phyloP scores from a whole-genome alignment of 192 early-diverging fungal species.

The Podila minutissima region DNA sequence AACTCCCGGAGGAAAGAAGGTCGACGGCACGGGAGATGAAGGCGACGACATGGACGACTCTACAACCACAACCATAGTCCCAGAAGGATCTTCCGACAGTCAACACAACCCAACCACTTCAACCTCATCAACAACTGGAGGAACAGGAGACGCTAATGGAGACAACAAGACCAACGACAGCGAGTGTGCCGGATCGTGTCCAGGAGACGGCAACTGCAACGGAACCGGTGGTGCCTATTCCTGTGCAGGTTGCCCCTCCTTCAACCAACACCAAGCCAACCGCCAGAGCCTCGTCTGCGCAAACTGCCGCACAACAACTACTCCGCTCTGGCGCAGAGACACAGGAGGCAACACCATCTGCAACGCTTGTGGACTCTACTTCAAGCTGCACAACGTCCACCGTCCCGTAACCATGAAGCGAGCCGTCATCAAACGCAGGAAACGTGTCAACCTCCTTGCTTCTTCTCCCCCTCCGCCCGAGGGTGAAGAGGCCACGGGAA shows the following conservation, averaged over 20 bases:
- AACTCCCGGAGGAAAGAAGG: conserved; percentile 29
- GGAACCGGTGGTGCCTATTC: conserved; percentile 76
- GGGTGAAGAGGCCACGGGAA: conserved; percentile 1
- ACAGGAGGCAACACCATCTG: conserved; percentile 80
- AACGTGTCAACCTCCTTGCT: conserved; percentile 60
- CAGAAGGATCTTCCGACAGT: conserved; percentile 1
- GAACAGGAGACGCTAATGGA: background rate
- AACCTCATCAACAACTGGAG: background rate
- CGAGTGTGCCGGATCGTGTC: conserved; percentile 67
- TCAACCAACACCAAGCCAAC: conserved; percentile 73
- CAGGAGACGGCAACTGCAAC: conserved; percentile 81
- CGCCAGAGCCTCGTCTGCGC: conserved; percentile 67
- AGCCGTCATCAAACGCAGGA: conserved; percentile 78
- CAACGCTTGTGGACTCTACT: conserved; percentile 88
- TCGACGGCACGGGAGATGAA: conserved; percentile 14
- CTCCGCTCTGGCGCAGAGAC: conserved; percentile 84
- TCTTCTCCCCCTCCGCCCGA: conserved; percentile 41
- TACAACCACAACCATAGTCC: background rate
- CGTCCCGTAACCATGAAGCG: conserved; percentile 86
- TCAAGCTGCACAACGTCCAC: conserved; percentile 82
- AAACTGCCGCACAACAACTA: conserved; percentile 82
- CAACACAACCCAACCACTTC: background rate
- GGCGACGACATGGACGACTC: conserved; percentile 14
- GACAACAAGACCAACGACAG: conserved; percentile 24
- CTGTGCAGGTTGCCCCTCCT: conserved; percentile 81